A percentile compares a stretch with the other conserved stretches of the same genome.
These are phyloP conservation scores for Coemansia reversa DNA, from an alignment of 192 early-diverging fungal genomes.

Conservation along the genomic window DNA sequence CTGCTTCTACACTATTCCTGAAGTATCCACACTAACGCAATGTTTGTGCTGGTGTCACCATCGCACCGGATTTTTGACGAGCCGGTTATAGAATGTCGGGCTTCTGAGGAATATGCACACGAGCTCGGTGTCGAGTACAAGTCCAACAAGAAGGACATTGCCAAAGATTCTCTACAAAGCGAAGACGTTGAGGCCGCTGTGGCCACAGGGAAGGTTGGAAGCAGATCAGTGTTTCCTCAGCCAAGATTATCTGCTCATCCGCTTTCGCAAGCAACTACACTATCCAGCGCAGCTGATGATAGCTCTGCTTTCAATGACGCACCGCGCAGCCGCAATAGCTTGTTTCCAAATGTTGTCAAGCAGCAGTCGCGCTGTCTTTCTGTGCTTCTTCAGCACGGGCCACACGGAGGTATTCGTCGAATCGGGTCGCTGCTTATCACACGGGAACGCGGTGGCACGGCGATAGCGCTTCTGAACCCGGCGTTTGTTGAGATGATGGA, in stretches of 20 bases:
- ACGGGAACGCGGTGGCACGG: conserved; percentile 40
- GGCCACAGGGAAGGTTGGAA: no score
- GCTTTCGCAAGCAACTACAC: neutral
- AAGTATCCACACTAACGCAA: conserved; percentile 7
- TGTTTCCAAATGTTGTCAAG: conserved; percentile 52
- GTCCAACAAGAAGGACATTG: neutral
- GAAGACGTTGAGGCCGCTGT: neutral
- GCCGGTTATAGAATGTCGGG: conserved; percentile 43
- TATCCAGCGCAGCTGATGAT: conserved; percentile 5
- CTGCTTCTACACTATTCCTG: neutral
- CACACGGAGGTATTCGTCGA: conserved; percentile 52
- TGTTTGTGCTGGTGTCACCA: conserved; percentile 20
- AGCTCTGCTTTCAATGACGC: conserved; percentile 13
- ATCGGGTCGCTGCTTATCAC: conserved; percentile 50
- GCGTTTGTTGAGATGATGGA: conserved; percentile 56
- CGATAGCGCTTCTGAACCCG: conserved; percentile 41
- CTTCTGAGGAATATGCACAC: conserved; percentile 43
- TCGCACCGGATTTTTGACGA: conserved; percentile 16
- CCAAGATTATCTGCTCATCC: neutral
- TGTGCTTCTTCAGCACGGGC: conserved; percentile 50
- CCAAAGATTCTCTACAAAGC: no score
- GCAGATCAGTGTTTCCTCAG: neutral
- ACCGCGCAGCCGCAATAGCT: conserved; percentile 37
- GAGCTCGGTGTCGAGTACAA: conserved; percentile 29
- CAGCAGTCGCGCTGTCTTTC: conserved; percentile 54